Base-by-base conservation (phyloP, 2,329 filamentous ascomycete species). In the Fusarium udum region DNA sequence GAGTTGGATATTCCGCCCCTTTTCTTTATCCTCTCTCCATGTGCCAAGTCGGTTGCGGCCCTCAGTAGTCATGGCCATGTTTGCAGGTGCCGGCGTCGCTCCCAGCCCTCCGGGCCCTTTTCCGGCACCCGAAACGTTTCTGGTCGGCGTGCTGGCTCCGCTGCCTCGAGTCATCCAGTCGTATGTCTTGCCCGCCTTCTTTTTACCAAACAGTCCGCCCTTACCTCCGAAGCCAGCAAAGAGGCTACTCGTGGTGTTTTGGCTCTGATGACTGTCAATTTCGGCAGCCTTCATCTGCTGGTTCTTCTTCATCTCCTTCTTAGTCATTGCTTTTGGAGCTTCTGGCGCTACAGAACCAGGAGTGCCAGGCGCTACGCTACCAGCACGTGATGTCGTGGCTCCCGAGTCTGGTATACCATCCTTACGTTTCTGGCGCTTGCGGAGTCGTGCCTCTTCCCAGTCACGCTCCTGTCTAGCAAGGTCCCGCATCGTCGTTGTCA, bases 291-390 rank as follows among this genome's bases (percentile, higher is more conserved):
- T 93, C 67, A 94, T 92, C n/a, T 91, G 89, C 74, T 92, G 88
- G 72, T 91, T 92, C 81, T 92, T 94, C 79, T 92, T 90, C 69
- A 86, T 87, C 80, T 97, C 95, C 84, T 98, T 98, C 86, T 98
- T 98, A 9, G 92, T 93, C 58, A 93, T 87, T 7, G 90, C 87
- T 81, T 95, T 95, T 73, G 89, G 87, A 3, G 85, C 80, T 61
- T 92, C 91, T 2, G 91, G 88, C 2, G 91, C 90, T 46, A 89
- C 86, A 4, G 89, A 85, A 11, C 89, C 90, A 7, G 91, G 89
- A 1, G 90, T 92, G 6, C 87, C 87, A 16, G 89, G 86, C 22
- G 89, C 89, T 18, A 87, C 84, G 31, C 89, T 89, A 20, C 89
- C 87, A 32, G 88, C 77, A 73, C 90, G 86, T 22, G 88, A 87